phyloP scores from a whole-genome alignment of 352 stramenopile genomes.

The Globisporangium apiculatum region DNA sequence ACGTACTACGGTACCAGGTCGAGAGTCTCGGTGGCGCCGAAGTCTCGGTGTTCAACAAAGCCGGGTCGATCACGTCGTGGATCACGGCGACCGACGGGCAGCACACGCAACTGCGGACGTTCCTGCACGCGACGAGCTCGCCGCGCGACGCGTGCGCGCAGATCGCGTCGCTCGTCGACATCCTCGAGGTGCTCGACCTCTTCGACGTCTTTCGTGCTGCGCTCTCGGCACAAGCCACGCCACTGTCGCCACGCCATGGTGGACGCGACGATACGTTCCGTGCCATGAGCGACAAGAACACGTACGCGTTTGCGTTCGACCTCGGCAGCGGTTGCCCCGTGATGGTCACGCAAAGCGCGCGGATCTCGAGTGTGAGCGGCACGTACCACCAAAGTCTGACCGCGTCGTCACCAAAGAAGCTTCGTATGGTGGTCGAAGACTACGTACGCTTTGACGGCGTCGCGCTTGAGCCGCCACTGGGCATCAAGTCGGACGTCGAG shows the following conservation, averaged over 20 bases:
- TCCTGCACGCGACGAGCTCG: slow-evolving; percentile 10
- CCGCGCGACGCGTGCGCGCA: slow-evolving; percentile 15
- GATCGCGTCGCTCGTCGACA: slow-evolving; percentile 30
- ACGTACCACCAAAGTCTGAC: not conserved
- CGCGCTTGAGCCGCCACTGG: slow-evolving; percentile 20
- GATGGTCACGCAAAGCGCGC: slow-evolving; percentile 24
- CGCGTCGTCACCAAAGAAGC: slow-evolving; percentile 8
- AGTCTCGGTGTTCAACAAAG: slow-evolving; percentile 34
- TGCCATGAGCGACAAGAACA: slow-evolving; percentile 27
- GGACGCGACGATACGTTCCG: slow-evolving; percentile 4
- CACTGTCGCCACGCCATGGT: slow-evolving; percentile 1
- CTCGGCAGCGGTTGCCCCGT: slow-evolving; percentile 20
- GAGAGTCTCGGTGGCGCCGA: slow-evolving; percentile 25
- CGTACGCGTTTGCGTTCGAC: slow-evolving; percentile 48
- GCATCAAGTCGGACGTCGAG: slow-evolving; percentile 53
- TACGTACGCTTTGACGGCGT: slow-evolving; percentile 23
- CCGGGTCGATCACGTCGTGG: slow-evolving; percentile 36
- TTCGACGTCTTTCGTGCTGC: slow-evolving; percentile 32
- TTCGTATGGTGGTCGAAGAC: slow-evolving; percentile 31
- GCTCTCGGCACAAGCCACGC: slow-evolving; percentile 9
- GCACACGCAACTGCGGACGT: slow-evolving; percentile 32
- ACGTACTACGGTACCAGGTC: slow-evolving; percentile 38
- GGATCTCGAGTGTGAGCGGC: not conserved
- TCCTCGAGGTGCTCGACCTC: slow-evolving; percentile 40
- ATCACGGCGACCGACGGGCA: slow-evolving; percentile 28